Conservation (phyloP, 2,329 filamentous ascomycete species). For the Beauveria medogensis region DNA sequence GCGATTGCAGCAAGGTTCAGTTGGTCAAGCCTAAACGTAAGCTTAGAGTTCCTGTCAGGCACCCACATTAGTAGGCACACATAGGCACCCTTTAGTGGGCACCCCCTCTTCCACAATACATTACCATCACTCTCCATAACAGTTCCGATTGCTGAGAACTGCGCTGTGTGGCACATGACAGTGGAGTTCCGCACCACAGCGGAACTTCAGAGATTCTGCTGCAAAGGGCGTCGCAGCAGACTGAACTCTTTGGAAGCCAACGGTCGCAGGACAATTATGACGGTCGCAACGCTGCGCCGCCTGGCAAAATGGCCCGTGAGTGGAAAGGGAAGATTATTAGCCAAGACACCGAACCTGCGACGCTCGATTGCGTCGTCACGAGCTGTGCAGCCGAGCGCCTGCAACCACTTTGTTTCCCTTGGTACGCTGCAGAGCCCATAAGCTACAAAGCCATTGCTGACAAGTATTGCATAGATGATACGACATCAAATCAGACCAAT, state of each 20-base stretch:
- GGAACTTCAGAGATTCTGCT: neutral
- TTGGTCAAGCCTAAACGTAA: too few species aligned
- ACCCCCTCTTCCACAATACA: too few species aligned
- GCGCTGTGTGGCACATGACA: too few species aligned
- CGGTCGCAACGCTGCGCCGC: slow-evolving; percentile 22
- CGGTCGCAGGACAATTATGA: slow-evolving; percentile 21
- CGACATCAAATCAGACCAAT: neutral
- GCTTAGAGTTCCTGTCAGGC: too few species aligned
- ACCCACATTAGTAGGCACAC: too few species aligned
- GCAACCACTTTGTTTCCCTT: slow-evolving; percentile 29
- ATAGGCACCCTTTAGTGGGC: too few species aligned
- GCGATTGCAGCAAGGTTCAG: too few species aligned
- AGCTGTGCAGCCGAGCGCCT: slow-evolving; percentile 19
- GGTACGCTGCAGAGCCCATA: slow-evolving; percentile 14
- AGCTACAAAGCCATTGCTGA: neutral
- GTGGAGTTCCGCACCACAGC: neutral
- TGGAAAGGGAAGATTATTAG: neutral
- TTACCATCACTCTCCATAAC: too few species aligned
- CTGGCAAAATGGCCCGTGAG: neutral
- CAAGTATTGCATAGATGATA: neutral
- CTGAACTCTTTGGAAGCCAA: neutral
- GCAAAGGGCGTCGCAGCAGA: neutral
- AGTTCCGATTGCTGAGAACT: too few species aligned
- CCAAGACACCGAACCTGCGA: neutral
- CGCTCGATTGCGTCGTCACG: neutral